phyloP scores from a whole-genome alignment of 2,329 filamentous ascomycete genomes.

The Graphilbum fragrans region DNA sequence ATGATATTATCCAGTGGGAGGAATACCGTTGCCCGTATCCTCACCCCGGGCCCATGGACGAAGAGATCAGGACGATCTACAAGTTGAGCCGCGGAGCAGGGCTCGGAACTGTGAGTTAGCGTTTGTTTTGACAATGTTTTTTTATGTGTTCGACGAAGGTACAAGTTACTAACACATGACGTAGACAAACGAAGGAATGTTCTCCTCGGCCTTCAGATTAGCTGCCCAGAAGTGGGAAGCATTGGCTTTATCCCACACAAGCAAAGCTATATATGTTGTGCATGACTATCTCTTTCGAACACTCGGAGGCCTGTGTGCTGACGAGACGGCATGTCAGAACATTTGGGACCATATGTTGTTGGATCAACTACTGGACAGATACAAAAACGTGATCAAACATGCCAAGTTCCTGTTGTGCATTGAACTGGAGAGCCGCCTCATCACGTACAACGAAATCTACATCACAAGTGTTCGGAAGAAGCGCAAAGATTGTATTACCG shows the following conservation, averaged over 20 bases:
- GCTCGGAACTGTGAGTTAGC: slow-evolving; percentile 37
- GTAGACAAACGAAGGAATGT: slow-evolving; percentile 25
- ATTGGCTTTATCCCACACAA: slow-evolving; percentile 35
- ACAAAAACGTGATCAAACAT: slow-evolving; percentile 35
- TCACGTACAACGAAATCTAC: slow-evolving; percentile 43
- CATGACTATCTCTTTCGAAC: slow-evolving; percentile 37
- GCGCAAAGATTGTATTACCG: slow-evolving; percentile 10
- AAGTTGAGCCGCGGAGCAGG: slow-evolving; percentile 36
- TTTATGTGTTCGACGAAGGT: not conserved
- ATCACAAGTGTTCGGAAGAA: slow-evolving; percentile 21
- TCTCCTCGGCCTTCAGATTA: slow-evolving; percentile 34
- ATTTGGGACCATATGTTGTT: slow-evolving; percentile 31
- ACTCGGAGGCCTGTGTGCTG: slow-evolving; percentile 28
- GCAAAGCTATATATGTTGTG: slow-evolving; percentile 34
- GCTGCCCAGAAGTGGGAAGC: slow-evolving; percentile 41
- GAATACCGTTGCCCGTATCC: slow-evolving; percentile 10
- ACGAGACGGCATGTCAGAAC: slow-evolving; percentile 26
- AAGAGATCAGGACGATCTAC: slow-evolving; percentile 31
- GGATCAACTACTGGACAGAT: slow-evolving; percentile 30
- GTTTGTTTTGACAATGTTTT: slow-evolving; percentile 6
- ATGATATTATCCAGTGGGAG: slow-evolving; percentile 16
- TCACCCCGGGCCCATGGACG: slow-evolving; percentile 21
- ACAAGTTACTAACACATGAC: not conserved
- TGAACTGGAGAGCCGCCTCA: slow-evolving; percentile 31
- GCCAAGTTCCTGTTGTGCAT: slow-evolving; percentile 37